Base-by-base conservation (phyloP, 2,329 filamentous ascomycete genomes). In the Chlorencoelia australis region DNA sequence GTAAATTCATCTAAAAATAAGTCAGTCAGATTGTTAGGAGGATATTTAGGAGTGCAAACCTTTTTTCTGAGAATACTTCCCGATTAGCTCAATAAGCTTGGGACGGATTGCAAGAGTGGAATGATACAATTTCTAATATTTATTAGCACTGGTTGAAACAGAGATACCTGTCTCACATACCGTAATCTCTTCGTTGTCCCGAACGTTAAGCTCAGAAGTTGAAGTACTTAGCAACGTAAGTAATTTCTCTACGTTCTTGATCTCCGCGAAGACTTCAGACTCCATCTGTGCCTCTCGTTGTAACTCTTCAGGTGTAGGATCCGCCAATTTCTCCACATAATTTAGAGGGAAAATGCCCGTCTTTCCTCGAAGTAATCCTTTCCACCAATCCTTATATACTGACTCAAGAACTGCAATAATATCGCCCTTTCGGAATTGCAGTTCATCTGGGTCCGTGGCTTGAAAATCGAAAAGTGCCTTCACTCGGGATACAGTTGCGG, bases 321-420 rank as follows among this genome's bases (percentile, higher is more conserved):
- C 91, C 37, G 88, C 79, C 46, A 98, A 68, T 62, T 98, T 98
- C 65, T 98, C 91, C 11, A 98, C 91, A 55, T 98, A 98, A 64
- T 98, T 98, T 47, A 98, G 72, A 5, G 91, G 91, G 61, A 98
- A 98, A 47, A 98, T 98, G 50, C 91, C 91, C 5, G 87, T 95
- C 60, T 95, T 86, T 14, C 91, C 91, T 56, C 88, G 79, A 41
- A 98, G 66, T 27, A 88, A 94, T 1, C 91, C 91, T 51, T 94
- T 89, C 91, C 91, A 98, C 91, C 91, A 98, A 60, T 98, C 91
- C 62, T 96, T 98, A 66, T 93, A 98, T 2, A 96, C 91, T 2
- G 88, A 95, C 61, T 96, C 91, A 26, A 98, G 69, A 11, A 98
- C 91, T 1, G 91, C 89, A 59, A 98, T 98, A 26, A 96, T 82